Evolutionary conservation across 768 basidiomycete species (phyloP).

Genomic region (Suillus americanus): DNA sequence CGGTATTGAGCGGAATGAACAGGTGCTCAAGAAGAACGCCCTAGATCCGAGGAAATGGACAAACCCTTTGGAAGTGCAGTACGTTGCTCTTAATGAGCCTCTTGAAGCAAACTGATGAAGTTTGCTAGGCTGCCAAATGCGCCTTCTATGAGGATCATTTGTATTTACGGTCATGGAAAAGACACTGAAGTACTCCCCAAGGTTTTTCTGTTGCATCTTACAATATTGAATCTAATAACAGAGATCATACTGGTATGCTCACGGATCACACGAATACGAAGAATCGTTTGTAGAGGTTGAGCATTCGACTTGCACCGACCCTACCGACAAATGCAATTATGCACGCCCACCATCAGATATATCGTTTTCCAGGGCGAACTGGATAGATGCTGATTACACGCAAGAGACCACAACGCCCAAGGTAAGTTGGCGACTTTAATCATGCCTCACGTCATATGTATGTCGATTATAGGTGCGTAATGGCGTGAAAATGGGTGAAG

Average conservation of each 20-base stretch:
- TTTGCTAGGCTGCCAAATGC: constrained; percentile 73
- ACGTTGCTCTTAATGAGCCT: constrained; percentile 3
- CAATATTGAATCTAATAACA: not conserved
- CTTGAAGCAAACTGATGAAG: constrained; percentile 2
- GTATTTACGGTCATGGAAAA: constrained; percentile 94
- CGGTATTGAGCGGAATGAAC: constrained; percentile 80
- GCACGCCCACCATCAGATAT: constrained; percentile 51
- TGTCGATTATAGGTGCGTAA: constrained; percentile 52
- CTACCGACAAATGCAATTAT: constrained; percentile 37
- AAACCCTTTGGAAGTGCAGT: constrained; percentile 86
- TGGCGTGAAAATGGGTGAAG: constrained; percentile 92
- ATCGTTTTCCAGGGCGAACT: constrained; percentile 57
- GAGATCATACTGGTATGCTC: constrained; percentile 57
- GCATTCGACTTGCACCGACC: constrained; percentile 45
- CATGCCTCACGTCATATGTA: not conserved
- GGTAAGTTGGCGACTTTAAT: constrained; percentile 29
- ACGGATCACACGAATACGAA: constrained; percentile 67
- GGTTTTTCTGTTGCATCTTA: constrained; percentile 6
- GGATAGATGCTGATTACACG: constrained; percentile 86
- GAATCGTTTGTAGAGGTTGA: constrained; percentile 48
- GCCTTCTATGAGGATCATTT: constrained; percentile 89
- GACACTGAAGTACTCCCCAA: constrained; percentile 73
- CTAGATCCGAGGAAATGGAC: constrained; percentile 84
- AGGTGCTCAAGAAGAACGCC: constrained; percentile 62
- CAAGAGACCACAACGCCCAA: constrained; percentile 60